Conservation (phyloP, 345 rosid species). For the Rhizophora apiculata region DNA sequence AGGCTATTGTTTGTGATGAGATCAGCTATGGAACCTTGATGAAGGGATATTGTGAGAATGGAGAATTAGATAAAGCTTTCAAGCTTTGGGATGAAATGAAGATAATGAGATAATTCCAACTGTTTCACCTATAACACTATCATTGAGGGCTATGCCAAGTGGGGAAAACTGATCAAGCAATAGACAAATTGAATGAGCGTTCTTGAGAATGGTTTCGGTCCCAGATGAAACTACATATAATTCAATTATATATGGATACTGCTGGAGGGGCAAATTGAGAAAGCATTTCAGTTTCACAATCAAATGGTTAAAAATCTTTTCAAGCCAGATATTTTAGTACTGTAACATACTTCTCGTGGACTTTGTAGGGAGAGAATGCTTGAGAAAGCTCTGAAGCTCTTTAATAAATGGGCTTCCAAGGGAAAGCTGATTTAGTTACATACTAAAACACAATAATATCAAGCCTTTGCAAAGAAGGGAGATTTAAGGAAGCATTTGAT, state of each 20-base stretch:
- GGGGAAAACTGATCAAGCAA: slow-evolving; percentile 64
- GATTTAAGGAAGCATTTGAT: slow-evolving; percentile 69
- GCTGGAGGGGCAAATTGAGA: slow-evolving; percentile 63
- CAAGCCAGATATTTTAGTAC: slow-evolving; percentile 60
- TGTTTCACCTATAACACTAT: slow-evolving; percentile 60
- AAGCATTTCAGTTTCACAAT: slow-evolving; percentile 79
- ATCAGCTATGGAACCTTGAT: slow-evolving; percentile 78
- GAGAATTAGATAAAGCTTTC: slow-evolving; percentile 43
- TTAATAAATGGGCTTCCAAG: slow-evolving; percentile 54
- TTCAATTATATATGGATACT: slow-evolving; percentile 68
- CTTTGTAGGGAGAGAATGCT: slow-evolving; percentile 71
- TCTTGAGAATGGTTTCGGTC: slow-evolving; percentile 48
- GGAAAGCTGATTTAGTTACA: slow-evolving; percentile 59
- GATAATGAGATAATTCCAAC: slow-evolving; percentile 60
- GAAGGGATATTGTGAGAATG: slow-evolving; percentile 57
- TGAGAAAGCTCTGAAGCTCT: slow-evolving; percentile 80
- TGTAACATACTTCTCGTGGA: slow-evolving; percentile 71
- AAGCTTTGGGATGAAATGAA: slow-evolving; percentile 85
- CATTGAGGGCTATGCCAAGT: slow-evolving; percentile 64
- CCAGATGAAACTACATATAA: slow-evolving; percentile 67
- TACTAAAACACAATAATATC: slow-evolving; percentile 81
- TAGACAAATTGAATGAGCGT: slow-evolving; percentile 68
- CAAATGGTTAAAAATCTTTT: slow-evolving; percentile 61
- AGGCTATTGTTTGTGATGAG: slow-evolving; percentile 73
- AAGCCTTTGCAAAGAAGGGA: slow-evolving; percentile 57